Evolutionary conservation across 2,329 filamentous ascomycete species (phyloP), one percentile per base, ranked within the genome.

Genomic region (Fusarium hostae): DNA sequence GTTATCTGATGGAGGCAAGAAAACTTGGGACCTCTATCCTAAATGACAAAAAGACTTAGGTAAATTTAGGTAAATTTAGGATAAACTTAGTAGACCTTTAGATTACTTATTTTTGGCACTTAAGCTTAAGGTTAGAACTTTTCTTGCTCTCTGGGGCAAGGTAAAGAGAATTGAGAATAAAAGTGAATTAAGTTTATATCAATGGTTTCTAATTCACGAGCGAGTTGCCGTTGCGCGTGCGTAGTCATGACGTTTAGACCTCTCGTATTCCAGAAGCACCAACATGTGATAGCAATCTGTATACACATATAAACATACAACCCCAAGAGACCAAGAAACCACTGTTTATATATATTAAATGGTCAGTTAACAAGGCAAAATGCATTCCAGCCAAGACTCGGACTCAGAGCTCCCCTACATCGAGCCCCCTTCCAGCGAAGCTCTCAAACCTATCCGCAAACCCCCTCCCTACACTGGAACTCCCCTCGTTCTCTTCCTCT

Each of bases 191-290:
- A 44, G 16, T 30, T 20, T n/a, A 22, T 39, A 6, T 13, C 9
- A n/a, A 22, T 11, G 24, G 50, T 86, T 84, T 77, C 89, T 85
- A 50, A 91, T 86, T 75, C 90, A 86, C 1, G 85, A 81, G 78
- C 92, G 90, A 4, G 90, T 92, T 6, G 86, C 88, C 13, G 79
- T 88, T 87, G 80, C 91, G 91, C 92, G 84, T 77, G 92, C 91
- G 6, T 73, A 77, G 78, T 92, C 30, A 50, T 51, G n/a, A 28
- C 37, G 60, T 40, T 24, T 26, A 51, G 20, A 32, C 37, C 20
- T 37, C 28, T 28, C 47, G 45, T 32, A 48, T 48, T 66, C 16
- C 22, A 35, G 43, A 20, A 45, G 24, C 11, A 26, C 24, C 57
- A 22, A 10, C 56, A 54, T 44, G 52, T 59, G 45, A 59, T 24